These are phyloP conservation scores for Hansenula anomala DNA, from an alignment of 1,139 yeast genomes.

Conservation along the genomic window DNA sequence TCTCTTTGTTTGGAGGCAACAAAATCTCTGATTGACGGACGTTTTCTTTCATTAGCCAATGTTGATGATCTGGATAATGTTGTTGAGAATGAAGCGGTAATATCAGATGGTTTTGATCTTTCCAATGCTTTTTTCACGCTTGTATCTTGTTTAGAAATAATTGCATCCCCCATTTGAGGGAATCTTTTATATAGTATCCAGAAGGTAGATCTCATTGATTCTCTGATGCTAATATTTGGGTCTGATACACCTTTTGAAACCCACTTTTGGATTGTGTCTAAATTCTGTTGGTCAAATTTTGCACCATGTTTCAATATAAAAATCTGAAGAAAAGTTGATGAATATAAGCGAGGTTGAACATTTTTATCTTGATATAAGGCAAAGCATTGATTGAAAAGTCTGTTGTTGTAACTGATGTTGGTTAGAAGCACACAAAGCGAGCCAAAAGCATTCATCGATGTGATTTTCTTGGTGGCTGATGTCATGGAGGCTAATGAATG, in stretches of 20 bases:
- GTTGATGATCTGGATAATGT: conserved; percentile 1
- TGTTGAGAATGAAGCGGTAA: conserved; percentile 8
- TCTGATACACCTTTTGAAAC: conserved; percentile 64
- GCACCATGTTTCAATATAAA: conserved; percentile 44
- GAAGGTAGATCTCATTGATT: conserved; percentile 64
- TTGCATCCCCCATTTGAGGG: conserved; percentile 36
- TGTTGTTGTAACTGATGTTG: conserved; percentile 48
- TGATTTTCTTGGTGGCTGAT: conserved; percentile 72
- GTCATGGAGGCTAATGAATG: conserved; percentile 58
- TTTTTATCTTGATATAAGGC: conserved; percentile 56
- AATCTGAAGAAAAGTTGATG: conserved; percentile 69
- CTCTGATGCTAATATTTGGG: conserved; percentile 79
- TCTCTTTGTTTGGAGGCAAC: conserved; percentile 16
- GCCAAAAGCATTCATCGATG: conserved; percentile 71
- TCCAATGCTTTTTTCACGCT: conserved; percentile 53
- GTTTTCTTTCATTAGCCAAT: conserved; percentile 5
- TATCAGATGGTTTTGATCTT: conserved; percentile 43
- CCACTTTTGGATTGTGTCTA: conserved; percentile 48
- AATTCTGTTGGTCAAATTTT: conserved; percentile 31
- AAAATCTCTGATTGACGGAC: conserved; percentile 20
- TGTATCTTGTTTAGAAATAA: conserved; percentile 36
- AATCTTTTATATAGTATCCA: conserved; percentile 60
- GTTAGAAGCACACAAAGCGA: conserved; percentile 59
- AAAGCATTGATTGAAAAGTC: conserved; percentile 48
- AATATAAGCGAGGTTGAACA: conserved; percentile 53